phyloP scores from a whole-genome alignment of 2,329 filamentous ascomycete genomes.

The Pseudophaeomoniella oleicola region DNA sequence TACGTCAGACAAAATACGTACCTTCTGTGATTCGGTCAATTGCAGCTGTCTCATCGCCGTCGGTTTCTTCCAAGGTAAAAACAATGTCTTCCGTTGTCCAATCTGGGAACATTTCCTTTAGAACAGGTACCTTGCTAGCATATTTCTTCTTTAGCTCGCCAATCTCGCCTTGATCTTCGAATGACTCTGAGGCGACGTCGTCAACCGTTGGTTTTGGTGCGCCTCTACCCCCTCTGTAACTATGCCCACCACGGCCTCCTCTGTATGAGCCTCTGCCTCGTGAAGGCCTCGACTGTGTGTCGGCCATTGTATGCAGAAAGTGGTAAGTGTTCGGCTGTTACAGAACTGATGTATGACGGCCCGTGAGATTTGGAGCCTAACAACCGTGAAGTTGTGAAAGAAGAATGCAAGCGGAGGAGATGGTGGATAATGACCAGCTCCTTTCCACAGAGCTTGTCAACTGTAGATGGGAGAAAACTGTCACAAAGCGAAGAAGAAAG shows the following conservation, averaged over 20 bases:
- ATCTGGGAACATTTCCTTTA: conserved; percentile 87
- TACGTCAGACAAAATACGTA: conserved; percentile 10
- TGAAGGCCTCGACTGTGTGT: conserved; percentile 1
- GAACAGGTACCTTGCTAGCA: conserved; percentile 58
- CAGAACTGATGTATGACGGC: not conserved
- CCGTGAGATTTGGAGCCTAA: not conserved
- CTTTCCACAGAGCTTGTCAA: not conserved
- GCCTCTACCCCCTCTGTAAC: conserved; percentile 55
- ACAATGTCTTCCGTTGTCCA: conserved; percentile 94
- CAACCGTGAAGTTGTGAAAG: not conserved
- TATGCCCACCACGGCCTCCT: conserved; percentile 67
- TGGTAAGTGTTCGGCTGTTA: not conserved
- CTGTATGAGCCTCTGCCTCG: conserved; percentile 84
- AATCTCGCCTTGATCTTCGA: conserved; percentile 77
- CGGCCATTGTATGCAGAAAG: not conserved
- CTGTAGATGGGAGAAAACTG: not conserved
- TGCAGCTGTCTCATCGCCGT: conserved; percentile 32
- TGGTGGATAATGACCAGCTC: not conserved
- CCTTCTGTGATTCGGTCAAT: conserved; percentile 38
- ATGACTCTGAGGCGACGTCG: conserved; percentile 43
- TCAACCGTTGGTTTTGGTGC: conserved; percentile 42
- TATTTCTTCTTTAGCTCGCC: conserved; percentile 87
- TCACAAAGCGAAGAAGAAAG: not conserved
- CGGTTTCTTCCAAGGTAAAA: conserved; percentile 71
- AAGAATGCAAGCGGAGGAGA: not conserved